A percentile compares a stretch with the other conserved stretches of the same genome.
phyloP scores from a whole-genome alignment of 73 alveolate genomes.

The Halteria grandinella region DNA sequence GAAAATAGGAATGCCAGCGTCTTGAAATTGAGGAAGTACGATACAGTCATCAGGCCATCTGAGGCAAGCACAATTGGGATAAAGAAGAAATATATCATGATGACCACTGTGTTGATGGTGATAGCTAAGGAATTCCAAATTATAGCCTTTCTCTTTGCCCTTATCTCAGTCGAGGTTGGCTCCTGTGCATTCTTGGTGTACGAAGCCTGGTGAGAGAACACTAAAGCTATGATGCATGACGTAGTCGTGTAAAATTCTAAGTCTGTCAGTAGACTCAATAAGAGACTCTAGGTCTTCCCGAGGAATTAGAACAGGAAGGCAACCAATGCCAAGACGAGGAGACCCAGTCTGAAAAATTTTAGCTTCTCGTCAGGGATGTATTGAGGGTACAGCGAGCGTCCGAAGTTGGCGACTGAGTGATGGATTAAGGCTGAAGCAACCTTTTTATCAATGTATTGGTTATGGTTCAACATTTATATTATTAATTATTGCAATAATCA shows the following conservation, averaged over 20 bases:
- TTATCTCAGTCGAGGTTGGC: neutral
- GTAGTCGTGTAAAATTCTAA: constrained; percentile 21
- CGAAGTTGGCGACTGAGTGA: no score
- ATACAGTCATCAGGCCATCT: neutral
- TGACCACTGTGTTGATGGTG: neutral
- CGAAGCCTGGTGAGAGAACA: constrained; percentile 8
- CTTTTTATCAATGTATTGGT: no score
- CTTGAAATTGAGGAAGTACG: neutral
- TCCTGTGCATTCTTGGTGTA: no score
- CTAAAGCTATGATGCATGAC: neutral
- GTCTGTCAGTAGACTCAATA: constrained; percentile 4
- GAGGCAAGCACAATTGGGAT: constrained; percentile 12
- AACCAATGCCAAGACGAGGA: neutral
- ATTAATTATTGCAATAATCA: no score
- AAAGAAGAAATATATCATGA: constrained; percentile 1
- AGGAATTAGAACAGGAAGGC: constrained; percentile 15
- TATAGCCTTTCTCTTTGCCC: constrained; percentile 9
- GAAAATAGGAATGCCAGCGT: constrained; percentile 1
- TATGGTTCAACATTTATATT: no score
- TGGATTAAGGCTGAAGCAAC: no score
- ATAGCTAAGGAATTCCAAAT: constrained; percentile 2
- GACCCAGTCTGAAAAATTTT: constrained; percentile 4
- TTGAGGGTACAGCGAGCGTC: no score
- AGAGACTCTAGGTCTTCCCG: neutral
- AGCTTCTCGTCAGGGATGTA: neutral